Evolutionary conservation across 2,329 filamentous ascomycete genomes (phyloP).

Genomic region (Ophiocordyceps polyrhachis-furcata): DNA sequence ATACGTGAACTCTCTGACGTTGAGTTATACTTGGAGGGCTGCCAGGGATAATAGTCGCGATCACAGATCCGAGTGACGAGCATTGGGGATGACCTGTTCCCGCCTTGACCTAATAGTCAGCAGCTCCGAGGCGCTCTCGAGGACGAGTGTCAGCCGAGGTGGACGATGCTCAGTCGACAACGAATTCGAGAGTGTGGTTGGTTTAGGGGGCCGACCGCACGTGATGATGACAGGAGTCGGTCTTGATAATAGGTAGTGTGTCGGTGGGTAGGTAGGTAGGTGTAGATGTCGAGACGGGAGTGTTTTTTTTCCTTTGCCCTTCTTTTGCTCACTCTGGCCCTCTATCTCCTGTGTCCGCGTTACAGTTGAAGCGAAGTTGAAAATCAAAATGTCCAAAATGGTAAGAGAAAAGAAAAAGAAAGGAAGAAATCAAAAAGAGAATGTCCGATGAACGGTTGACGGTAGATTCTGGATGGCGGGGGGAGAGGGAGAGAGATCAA

Average conservation of each 20-base stretch:
- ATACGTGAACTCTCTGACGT: conserved; percentile 31
- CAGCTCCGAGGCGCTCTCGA: neutral
- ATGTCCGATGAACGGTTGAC: neutral
- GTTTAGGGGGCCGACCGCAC: neutral
- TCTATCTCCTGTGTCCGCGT: neutral
- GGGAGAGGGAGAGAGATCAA: neutral
- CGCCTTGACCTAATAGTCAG: neutral
- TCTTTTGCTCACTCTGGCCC: neutral
- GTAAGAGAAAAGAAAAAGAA: neutral
- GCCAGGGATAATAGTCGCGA: conserved; percentile 35
- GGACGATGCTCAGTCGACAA: too few species aligned
- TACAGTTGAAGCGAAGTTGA: neutral
- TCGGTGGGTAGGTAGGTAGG: too few species aligned
- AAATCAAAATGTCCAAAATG: neutral
- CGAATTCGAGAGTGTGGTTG: too few species aligned
- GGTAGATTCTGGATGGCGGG: neutral
- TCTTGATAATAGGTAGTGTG: too few species aligned
- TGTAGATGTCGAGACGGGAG: neutral
- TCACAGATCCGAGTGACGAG: conserved; percentile 35
- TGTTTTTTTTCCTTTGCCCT: neutral
- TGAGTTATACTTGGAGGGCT: conserved; percentile 31
- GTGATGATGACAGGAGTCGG: neutral
- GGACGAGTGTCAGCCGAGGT: too few species aligned
- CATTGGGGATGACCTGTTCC: conserved; percentile 24
- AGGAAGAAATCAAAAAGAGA: neutral